phyloP scores from a whole-genome alignment of 805 yeast genomes.

The Kluyveromyces aestuarii region DNA sequence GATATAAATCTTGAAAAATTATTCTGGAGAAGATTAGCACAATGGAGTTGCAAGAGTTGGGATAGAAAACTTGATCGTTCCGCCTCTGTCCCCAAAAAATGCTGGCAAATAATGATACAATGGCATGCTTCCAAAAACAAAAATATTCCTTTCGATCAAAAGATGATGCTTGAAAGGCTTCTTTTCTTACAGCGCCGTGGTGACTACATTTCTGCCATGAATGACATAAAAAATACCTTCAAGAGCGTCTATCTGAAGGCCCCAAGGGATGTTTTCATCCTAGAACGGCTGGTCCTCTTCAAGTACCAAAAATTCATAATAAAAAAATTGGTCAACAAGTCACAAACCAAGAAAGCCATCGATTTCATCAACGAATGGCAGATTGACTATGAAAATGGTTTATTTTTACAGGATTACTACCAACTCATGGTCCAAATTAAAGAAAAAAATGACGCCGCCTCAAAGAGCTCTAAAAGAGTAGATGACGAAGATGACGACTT shows the following conservation, averaged over 20 bases:
- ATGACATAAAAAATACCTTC: conserved; percentile 8
- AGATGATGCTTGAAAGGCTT: conserved; percentile 11
- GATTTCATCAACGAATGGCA: conserved; percentile 19
- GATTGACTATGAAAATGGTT: conserved; percentile 8
- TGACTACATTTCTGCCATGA: conserved; percentile 13
- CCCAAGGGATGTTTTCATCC: conserved; percentile 1
- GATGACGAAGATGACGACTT: conserved; percentile 1
- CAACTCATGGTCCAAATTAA: neutral
- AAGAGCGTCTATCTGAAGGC: conserved; percentile 7
- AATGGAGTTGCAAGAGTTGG: conserved; percentile 14
- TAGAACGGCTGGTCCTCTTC: conserved; percentile 8
- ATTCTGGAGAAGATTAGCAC: conserved; percentile 22
- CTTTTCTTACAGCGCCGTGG: conserved; percentile 8
- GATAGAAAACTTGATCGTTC: conserved; percentile 9
- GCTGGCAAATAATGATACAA: conserved; percentile 18
- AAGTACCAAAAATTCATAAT: conserved; percentile 17
- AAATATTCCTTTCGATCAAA: conserved; percentile 13
- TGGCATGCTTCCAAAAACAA: conserved; percentile 12
- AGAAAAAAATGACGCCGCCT: conserved; percentile 1
- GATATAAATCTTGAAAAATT: conserved; percentile 10
- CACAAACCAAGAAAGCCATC: conserved; percentile 8
- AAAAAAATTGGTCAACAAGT: conserved; percentile 10
- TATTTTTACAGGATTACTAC: conserved; percentile 8
- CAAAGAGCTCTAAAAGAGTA: neutral
- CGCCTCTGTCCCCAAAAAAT: conserved; percentile 10